A percentile compares a stretch with the other conserved stretches of the same genome.
Evolutionary conservation across 352 stramenopile genomes (phyloP).

Genomic region (Globisporangium nodosum): DNA sequence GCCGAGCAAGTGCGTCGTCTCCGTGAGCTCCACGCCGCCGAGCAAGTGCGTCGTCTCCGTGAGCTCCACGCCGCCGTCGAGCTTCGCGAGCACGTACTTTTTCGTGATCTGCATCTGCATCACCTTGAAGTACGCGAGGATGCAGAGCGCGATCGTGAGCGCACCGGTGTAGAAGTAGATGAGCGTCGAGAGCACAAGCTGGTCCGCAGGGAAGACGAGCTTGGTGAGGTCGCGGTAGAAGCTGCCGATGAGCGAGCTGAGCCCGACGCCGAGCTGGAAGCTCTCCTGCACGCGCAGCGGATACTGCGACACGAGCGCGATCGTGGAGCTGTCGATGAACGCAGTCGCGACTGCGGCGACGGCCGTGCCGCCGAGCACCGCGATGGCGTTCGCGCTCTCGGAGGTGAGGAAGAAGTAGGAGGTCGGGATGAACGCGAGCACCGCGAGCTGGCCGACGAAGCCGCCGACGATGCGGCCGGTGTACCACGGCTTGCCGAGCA

Average conservation of each 20-base stretch:
- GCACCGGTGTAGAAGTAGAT: slow-evolving; percentile 84
- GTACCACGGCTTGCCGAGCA: slow-evolving; percentile 58
- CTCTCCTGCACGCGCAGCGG: slow-evolving; percentile 71
- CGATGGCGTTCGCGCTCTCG: slow-evolving; percentile 57
- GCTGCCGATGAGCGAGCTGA: slow-evolving; percentile 78
- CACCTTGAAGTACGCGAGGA: slow-evolving; percentile 67
- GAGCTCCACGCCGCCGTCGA: slow-evolving; percentile 42
- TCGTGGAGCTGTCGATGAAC: slow-evolving; percentile 80
- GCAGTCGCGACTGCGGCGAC: slow-evolving; percentile 66
- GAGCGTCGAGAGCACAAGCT: slow-evolving; percentile 60
- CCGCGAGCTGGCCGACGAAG: slow-evolving; percentile 62
- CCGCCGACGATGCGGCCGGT: slow-evolving; percentile 71
- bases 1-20: slow-evolving; percentile 39
- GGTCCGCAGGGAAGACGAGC: slow-evolving; percentile 54
- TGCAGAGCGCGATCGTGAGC: slow-evolving; percentile 73
- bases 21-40: slow-evolving; percentile 48
- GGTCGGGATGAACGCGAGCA: slow-evolving; percentile 72
- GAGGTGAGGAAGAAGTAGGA: slow-evolving; percentile 69
- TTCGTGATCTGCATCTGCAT: slow-evolving; percentile 50
- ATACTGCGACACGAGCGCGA: slow-evolving; percentile 79
- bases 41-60: slow-evolving; percentile 51
- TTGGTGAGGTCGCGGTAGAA: slow-evolving; percentile 83
- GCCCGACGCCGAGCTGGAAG: slow-evolving; percentile 76
- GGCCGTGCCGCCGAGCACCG: slow-evolving; percentile 61
- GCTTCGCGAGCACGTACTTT: slow-evolving; percentile 31